Conservation (phyloP, 2,329 filamentous ascomycete genomes). For the Grosmannia huntii region DNA sequence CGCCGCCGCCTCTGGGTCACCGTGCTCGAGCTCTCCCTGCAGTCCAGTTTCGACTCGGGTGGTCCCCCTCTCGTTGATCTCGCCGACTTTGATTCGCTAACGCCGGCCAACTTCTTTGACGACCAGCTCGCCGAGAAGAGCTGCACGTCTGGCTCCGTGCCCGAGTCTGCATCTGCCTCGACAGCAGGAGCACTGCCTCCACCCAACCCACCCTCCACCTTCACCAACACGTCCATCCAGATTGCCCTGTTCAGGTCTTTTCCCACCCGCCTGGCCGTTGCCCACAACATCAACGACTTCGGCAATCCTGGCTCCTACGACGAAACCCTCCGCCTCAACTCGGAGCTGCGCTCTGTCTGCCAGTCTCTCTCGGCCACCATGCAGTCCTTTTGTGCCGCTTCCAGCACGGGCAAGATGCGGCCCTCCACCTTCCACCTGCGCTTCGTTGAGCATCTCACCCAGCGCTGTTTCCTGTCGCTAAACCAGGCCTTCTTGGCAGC, state of each 20-base stretch:
- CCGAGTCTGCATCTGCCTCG: too few relatives aligned
- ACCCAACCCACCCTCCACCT: slow-evolving; percentile 20
- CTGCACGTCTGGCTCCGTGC: neutral
- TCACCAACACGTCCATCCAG: slow-evolving; percentile 35
- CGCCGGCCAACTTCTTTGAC: slow-evolving; percentile 37
- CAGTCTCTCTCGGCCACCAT: slow-evolving; percentile 20
- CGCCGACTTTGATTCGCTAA: slow-evolving; percentile 33
- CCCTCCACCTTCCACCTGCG: slow-evolving; percentile 27
- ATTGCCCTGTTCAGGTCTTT: slow-evolving; percentile 32
- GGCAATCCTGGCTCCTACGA: slow-evolving; percentile 29
- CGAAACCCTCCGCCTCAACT: slow-evolving; percentile 32
- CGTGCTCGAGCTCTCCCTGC: slow-evolving; percentile 32
- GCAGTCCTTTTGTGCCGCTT: slow-evolving; percentile 15
- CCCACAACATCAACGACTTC: slow-evolving; percentile 34
- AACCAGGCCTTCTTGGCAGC: slow-evolving; percentile 36
- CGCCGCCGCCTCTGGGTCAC: slow-evolving; percentile 39
- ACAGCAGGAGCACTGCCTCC: slow-evolving; percentile 6
- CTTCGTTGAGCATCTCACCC: slow-evolving; percentile 28
- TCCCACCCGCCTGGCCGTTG: slow-evolving; percentile 28
- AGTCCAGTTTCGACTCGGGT: slow-evolving; percentile 32
- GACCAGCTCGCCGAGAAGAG: slow-evolving; percentile 24
- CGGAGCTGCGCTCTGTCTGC: slow-evolving; percentile 28
- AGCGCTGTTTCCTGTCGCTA: slow-evolving; percentile 37
- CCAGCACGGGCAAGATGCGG: slow-evolving; percentile 1
- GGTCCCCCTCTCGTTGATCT: slow-evolving; percentile 30